A percentile compares a stretch with the other conserved stretches of the same genome.
Conservation (phyloP, 83 land plant species). For the Isoetes engelmannii region DNA sequence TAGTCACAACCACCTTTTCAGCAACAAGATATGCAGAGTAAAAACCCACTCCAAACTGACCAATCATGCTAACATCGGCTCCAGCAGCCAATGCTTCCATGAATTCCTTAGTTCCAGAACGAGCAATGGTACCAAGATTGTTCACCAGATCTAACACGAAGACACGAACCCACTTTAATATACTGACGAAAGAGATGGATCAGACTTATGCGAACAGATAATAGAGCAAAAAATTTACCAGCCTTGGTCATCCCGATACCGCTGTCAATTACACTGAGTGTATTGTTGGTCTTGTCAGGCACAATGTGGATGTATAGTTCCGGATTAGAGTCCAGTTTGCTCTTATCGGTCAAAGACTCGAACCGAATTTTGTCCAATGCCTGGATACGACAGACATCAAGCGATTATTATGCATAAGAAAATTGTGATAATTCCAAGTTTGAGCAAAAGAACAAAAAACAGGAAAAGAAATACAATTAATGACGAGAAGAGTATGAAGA, state of each 20-base stretch:
- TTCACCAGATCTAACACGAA: constrained; percentile 51
- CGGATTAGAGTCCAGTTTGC: constrained; percentile 61
- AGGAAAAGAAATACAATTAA: too few relatives aligned
- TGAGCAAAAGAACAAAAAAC: too few relatives aligned
- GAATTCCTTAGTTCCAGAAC: constrained; percentile 75
- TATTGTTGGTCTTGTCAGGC: constrained; percentile 62
- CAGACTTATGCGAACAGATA: too few relatives aligned
- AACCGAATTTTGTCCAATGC: constrained; percentile 68
- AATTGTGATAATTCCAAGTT: too few relatives aligned
- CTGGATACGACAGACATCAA: constrained; percentile 16
- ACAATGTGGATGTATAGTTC: constrained; percentile 59
- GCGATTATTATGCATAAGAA: neutral
- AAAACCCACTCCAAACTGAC: constrained; percentile 72
- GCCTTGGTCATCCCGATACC: constrained; percentile 76
- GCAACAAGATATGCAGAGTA: constrained; percentile 69
- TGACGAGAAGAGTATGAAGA: too few relatives aligned
- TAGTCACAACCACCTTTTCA: constrained; percentile 63
- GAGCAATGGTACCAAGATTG: constrained; percentile 67
- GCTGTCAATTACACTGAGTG: constrained; percentile 56
- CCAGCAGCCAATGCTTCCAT: constrained; percentile 77
- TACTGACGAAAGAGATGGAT: too few relatives aligned
- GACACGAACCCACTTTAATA: too few relatives aligned
- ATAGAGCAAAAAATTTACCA: constrained; percentile 41
- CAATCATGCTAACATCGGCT: constrained; percentile 77
- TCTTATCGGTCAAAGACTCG: constrained; percentile 64